phyloP scores from a whole-genome alignment of 73 alveolate species.

The Paramecium octaurelia region DNA sequence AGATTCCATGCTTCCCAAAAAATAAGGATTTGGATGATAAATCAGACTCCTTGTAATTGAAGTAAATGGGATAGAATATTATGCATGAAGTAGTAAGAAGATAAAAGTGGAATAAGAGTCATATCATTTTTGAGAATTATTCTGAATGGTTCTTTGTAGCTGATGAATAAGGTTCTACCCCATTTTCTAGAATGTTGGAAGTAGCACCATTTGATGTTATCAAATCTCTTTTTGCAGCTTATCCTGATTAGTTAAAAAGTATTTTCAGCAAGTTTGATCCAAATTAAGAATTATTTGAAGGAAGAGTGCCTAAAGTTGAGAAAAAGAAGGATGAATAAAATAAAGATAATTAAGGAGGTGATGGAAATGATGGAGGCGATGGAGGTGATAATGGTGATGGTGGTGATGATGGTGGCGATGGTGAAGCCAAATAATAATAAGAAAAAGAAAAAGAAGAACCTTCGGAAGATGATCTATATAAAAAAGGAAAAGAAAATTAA shows the following conservation, averaged over 20 bases:
- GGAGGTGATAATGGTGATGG: background rate
- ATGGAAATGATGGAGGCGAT: background rate
- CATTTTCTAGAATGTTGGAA: constrained; percentile 21
- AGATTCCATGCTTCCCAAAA: constrained; percentile 48
- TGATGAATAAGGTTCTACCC: background rate
- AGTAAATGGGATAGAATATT: background rate
- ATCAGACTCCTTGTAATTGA: background rate
- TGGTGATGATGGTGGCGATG: background rate
- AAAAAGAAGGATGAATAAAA: background rate
- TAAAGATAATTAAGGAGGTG: background rate
- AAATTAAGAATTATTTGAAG: background rate
- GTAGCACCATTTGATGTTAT: constrained; percentile 10
- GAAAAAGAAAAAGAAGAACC: background rate
- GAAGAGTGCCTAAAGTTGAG: background rate
- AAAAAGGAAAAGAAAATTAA: background rate
- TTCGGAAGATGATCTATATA: background rate
- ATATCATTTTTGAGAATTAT: background rate
- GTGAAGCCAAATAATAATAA: background rate
- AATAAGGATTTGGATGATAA: constrained; percentile 24
- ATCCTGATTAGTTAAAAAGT: background rate
- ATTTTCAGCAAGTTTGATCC: background rate
- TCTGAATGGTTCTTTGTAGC: constrained; percentile 3
- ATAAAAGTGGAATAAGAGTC: constrained; percentile 24
- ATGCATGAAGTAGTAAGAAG: constrained; percentile 42
- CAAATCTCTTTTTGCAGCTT: background rate